Percentiles rank a stretch among this genome's conserved stretches.
phyloP scores from a whole-genome alignment of 2,329 filamentous ascomycete species.

The Epichloe aotearoae region DNA sequence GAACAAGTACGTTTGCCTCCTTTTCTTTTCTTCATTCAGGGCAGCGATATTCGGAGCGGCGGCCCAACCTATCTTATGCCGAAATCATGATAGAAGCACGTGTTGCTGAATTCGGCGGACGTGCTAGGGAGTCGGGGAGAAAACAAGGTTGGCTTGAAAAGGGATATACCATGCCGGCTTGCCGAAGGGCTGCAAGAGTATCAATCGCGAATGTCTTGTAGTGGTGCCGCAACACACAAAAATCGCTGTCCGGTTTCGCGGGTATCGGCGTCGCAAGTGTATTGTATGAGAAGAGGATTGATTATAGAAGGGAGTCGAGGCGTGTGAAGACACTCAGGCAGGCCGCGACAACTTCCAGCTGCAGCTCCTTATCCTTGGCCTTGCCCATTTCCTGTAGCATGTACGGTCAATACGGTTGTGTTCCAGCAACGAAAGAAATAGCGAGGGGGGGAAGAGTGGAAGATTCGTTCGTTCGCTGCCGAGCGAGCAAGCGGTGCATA shows the following conservation, averaged over 20 bases:
- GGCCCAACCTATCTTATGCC: too few species aligned
- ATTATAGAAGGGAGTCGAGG: conserved; percentile 84
- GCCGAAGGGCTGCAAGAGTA: neutral
- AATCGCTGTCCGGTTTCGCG: neutral
- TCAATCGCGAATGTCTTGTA: neutral
- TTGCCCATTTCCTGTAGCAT: conserved; percentile 56
- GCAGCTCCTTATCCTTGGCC: conserved; percentile 84
- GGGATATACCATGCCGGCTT: neutral
- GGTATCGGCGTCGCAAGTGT: neutral
- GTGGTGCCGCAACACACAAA: neutral
- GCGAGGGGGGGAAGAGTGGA: neutral
- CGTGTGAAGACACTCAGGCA: conserved; percentile 96
- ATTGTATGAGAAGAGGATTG: neutral
- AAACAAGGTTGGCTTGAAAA: neutral
- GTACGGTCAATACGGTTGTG: conserved; percentile 9
- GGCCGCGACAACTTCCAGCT: conserved; percentile 92
- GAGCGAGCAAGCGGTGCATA: neutral
- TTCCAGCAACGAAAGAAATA: neutral
- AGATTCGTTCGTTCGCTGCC: neutral
- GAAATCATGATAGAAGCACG: too few species aligned
- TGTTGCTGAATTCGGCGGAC: too few species aligned
- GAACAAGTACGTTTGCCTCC: too few species aligned
- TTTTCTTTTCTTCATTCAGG: too few species aligned
- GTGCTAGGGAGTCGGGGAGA: neutral
- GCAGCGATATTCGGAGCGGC: too few species aligned